Percentiles rank a stretch among this genome's conserved stretches.
phyloP scores from a whole-genome alignment of 768 basidiomycete genomes.

The Xanthoconium purpureum region DNA sequence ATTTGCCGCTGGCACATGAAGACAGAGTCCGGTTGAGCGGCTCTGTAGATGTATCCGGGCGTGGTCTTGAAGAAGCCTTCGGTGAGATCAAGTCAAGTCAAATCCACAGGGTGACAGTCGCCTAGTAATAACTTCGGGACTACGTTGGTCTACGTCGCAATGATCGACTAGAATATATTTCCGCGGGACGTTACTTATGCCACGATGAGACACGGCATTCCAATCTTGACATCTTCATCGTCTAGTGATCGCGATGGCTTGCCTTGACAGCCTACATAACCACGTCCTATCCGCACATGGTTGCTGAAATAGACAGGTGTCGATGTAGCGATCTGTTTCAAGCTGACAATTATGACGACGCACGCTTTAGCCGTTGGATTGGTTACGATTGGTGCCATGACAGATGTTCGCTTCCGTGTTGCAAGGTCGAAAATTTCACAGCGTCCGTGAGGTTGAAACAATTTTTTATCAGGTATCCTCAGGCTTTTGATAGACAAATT shows the following conservation, averaged over 20 bases:
- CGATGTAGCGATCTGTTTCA: conserved; percentile 8
- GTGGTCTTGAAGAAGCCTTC: background rate
- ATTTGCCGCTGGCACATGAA: background rate
- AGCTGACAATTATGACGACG: background rate
- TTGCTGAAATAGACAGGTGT: background rate
- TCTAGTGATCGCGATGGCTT: background rate
- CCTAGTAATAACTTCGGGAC: no score
- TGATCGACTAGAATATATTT: background rate
- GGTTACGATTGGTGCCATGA: background rate
- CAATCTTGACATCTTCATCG: background rate
- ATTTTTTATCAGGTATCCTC: no score
- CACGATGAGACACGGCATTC: no score
- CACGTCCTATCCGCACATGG: background rate
- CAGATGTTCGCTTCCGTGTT: background rate
- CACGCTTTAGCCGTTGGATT: background rate
- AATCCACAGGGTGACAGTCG: background rate
- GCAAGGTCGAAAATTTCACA: background rate
- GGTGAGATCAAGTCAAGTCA: background rate
- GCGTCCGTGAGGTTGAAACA: background rate
- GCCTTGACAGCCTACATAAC: no score
- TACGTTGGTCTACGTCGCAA: no score
- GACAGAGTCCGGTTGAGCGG: background rate
- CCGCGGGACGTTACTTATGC: background rate
- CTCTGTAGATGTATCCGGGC: background rate
- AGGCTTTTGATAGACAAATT: background rate